Evolutionary conservation across 352 stramenopile genomes (phyloP), one percentile per base, ranked within the genome.

Genomic region (Globisporangium ultimum): DNA sequence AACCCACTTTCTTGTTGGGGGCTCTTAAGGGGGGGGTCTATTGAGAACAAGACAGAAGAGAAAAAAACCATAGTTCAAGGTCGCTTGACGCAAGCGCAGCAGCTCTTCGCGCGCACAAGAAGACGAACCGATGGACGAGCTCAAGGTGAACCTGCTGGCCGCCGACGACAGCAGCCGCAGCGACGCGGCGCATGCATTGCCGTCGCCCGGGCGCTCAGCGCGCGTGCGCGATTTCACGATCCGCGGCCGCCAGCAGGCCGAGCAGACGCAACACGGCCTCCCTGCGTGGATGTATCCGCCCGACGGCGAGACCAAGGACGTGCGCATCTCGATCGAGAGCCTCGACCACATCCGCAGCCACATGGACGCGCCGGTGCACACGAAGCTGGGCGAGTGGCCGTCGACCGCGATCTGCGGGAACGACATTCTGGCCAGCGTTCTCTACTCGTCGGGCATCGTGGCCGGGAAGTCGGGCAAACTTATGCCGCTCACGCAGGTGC

Each of bases 341-440:
- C 51, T 80, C 0, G 59, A 58, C 47, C 62, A 61, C 41, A 70
- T 74, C 14, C 70, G 67, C 20, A 57, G 63, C 3, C 55, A 54
- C 7, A 56, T 83, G 4, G 55, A 71, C 11, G 43, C 42, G 15
- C 68, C 68, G 0, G 62, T 68, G 28, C 60, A 70, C 14, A 58
- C 28, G 7, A 36, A 69, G 57, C 68, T 97, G 22, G 66, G 75
- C 28, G 80, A 97, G 69, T 95, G 88, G 75, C 78, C 80, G 32
- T 89, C 90, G 14, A 97, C 91, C 6, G 84, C 85, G 36, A 97
- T 98, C 56, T 96, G 84, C 55, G 91, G 91, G 13, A 98, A 98
- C 58, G 91, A 98, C 52, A 96, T 98, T 57, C 61, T 97, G n/a
- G 84, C 80, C 41, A 96, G 81, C 54, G 89, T 88, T 22, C 75